These are phyloP conservation scores for Aureobasidium sp. DNA, from an alignment of 2,329 filamentous ascomycete species.

Conservation along the genomic window DNA sequence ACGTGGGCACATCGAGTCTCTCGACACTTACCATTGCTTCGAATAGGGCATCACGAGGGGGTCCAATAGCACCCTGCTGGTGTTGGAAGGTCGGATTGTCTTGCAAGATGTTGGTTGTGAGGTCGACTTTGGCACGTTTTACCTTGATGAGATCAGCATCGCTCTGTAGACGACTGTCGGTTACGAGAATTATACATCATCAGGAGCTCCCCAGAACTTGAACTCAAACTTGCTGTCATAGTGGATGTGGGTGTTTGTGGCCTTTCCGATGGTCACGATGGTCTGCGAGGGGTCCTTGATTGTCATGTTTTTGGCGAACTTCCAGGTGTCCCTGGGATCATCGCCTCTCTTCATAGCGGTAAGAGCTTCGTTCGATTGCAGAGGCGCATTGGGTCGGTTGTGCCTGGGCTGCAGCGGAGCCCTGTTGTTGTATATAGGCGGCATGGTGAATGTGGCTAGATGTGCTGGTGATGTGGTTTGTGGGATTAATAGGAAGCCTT, in stretches of 20 bases:
- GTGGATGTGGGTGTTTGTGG: background rate
- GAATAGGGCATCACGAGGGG: background rate
- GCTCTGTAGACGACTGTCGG: background rate
- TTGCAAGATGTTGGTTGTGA: background rate
- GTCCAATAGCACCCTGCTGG: background rate
- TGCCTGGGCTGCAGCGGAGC: background rate
- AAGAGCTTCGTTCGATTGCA: background rate
- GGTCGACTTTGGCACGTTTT: background rate
- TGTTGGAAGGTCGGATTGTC: constrained; percentile 1
- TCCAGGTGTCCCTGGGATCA: background rate
- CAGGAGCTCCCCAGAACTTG: background rate
- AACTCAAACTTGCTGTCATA: constrained; percentile 5
- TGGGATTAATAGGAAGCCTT: background rate
- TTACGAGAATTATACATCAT: background rate
- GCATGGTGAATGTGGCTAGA: background rate
- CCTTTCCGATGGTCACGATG: background rate
- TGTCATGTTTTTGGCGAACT: background rate
- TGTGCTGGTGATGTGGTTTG: background rate
- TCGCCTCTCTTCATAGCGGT: background rate
- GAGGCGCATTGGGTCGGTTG: background rate
- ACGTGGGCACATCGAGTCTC: background rate
- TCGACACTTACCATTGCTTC: background rate
- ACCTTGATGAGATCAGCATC: background rate
- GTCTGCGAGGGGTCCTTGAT: background rate
- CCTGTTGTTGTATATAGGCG: background rate